phyloP scores from a whole-genome alignment of 768 basidiomycete genomes.

The Boletellus ananiceps region DNA sequence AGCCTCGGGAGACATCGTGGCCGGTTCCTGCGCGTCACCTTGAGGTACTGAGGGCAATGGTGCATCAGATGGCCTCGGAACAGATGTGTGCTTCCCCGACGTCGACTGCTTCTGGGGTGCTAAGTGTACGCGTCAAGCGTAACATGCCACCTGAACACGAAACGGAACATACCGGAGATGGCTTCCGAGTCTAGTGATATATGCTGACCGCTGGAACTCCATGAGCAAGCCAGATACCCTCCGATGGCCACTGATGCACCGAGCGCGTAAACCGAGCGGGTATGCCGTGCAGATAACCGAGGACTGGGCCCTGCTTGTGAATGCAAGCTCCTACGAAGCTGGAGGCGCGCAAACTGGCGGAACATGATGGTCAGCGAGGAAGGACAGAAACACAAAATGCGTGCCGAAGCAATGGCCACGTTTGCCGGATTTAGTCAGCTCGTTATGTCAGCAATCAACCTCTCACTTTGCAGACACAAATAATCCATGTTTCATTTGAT shows the following conservation, averaged over 20 bases:
- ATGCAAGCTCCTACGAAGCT: conserved; percentile 51
- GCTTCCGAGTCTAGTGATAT: conserved; percentile 46
- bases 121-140: conserved; percentile 3
- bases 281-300: conserved; percentile 23
- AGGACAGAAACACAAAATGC: conserved; percentile 20
- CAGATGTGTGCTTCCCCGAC: not conserved
- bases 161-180: conserved; percentile 22
- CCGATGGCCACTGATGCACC: conserved; percentile 44
- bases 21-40: conserved; percentile 16
- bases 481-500: conserved; percentile 9
- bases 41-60: conserved; percentile 12
- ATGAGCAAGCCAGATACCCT: conserved; percentile 47
- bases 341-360: conserved; percentile 47
- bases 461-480: not conserved
- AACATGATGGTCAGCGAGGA: conserved; percentile 40
- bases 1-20: not conserved
- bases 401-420: conserved; percentile 1
- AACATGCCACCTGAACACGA: not conserved
- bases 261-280: conserved; percentile 31
- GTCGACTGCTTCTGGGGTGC: conserved; percentile 16
- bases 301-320: conserved; percentile 32
- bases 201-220: conserved; percentile 37
- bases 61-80: conserved; percentile 17
- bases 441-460: conserved; percentile 15
- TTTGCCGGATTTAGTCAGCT: conserved; percentile 20